phyloP scores from a whole-genome alignment of 352 stramenopile species.

The Phytopythium vexans region DNA sequence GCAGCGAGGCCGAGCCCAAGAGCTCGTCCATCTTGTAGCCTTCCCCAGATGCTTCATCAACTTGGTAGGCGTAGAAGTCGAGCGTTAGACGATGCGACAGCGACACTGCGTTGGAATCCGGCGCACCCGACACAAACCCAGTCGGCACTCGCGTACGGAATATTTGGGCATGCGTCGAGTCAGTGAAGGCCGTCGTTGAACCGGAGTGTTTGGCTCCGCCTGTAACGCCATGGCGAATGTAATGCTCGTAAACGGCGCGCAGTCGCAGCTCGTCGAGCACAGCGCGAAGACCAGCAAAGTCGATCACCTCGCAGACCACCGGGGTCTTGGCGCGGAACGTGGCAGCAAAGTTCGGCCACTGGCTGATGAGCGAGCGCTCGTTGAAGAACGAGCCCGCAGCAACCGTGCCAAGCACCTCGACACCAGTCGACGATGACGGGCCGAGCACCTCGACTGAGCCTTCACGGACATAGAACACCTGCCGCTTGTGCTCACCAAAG shows the following conservation, averaged over 20 bases:
- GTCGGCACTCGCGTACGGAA: constrained; percentile 48
- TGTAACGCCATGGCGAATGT: constrained; percentile 24
- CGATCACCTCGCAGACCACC: constrained; percentile 39
- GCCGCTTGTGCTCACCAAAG: constrained; percentile 43
- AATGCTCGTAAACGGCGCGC: constrained; percentile 25
- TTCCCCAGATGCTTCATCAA: constrained; percentile 10
- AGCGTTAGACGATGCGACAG: constrained; percentile 37
- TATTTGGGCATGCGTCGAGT: constrained; percentile 39
- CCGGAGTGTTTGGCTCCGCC: background rate
- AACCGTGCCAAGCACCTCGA: constrained; percentile 28
- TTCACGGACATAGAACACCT: constrained; percentile 40
- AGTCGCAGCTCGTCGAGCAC: constrained; percentile 33
- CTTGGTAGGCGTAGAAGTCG: constrained; percentile 28
- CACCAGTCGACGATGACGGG: constrained; percentile 37
- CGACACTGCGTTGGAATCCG: constrained; percentile 1
- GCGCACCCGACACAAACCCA: constrained; percentile 14
- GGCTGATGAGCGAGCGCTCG: constrained; percentile 50
- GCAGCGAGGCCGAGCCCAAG: constrained; percentile 34
- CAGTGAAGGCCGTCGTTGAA: constrained; percentile 19
- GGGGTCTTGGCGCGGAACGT: constrained; percentile 31
- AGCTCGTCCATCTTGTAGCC: constrained; percentile 14
- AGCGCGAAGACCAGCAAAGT: constrained; percentile 26
- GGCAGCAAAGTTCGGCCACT: constrained; percentile 33
- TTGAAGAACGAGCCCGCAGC: constrained; percentile 32
- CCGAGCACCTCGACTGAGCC: constrained; percentile 42